Percentiles rank a stretch among this genome's conserved stretches.
These are phyloP conservation scores for Aspergillus sp. DNA, from an alignment of 2,329 filamentous ascomycete genomes.

Conservation along the genomic window DNA sequence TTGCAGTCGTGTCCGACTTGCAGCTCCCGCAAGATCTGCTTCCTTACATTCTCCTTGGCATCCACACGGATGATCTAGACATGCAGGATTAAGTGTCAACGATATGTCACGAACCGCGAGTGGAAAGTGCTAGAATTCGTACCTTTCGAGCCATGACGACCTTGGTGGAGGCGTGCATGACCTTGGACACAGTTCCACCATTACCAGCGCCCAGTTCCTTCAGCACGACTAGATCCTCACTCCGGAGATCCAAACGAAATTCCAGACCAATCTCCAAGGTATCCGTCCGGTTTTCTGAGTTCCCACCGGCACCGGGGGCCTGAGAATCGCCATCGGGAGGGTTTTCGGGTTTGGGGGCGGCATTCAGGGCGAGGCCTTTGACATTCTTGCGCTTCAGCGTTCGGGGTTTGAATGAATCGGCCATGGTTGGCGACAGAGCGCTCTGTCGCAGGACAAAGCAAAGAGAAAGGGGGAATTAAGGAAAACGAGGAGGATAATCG, in stretches of 20 bases:
- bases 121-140: constrained; percentile 13
- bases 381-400: constrained; percentile 99
- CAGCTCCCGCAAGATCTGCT: constrained; percentile 91
- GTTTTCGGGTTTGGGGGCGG: constrained; percentile 63
- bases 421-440: constrained; percentile 37
- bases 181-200: constrained; percentile 96
- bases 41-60: constrained; percentile 93
- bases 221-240: constrained; percentile 84
- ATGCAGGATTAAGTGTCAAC: constrained; percentile 3
- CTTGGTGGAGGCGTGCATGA: constrained; percentile 87
- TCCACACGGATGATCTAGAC: constrained; percentile 90
- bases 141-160: constrained; percentile 98
- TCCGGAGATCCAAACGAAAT: constrained; percentile 86
- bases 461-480: constrained; percentile 6
- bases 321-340: constrained; percentile 66
- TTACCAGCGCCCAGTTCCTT: constrained; percentile 95
- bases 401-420: constrained; percentile 56
- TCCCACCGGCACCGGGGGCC: constrained; percentile 52
- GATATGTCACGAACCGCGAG: constrained; percentile 5
- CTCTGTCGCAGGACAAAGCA: constrained; percentile 9
- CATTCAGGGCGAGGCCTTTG: constrained; percentile 85
- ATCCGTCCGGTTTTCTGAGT: constrained; percentile 55
- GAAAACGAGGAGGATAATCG: not conserved
- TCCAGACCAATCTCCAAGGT: constrained; percentile 94
- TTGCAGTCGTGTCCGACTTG: constrained; percentile 99